Base-by-base conservation (phyloP, 176 grass and related monocot genomes). In the Avena insularis region DNA sequence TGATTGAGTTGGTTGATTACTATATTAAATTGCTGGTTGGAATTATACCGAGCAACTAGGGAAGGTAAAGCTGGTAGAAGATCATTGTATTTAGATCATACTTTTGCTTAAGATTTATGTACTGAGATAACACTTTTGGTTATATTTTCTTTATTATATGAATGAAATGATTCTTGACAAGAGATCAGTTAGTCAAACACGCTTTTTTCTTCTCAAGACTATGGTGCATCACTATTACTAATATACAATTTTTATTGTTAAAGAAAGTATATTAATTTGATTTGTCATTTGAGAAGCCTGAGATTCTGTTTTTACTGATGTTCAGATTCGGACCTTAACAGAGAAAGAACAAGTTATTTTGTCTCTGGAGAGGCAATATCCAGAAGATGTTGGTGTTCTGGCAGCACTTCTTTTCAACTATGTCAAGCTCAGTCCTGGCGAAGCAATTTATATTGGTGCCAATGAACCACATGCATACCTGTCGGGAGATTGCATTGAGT, bases 381-480 rank as follows among this genome's bases (percentile, higher is more conserved):
- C 82, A 48, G 90, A 88, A 45, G 95, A 98, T 87, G 90, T 98
- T 70, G 95, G 95, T 33, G 93, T 98, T 43, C 57, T 98, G 86
- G 87, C 91, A 23, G 81, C 93, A 47, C 89, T 85, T 88, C 84
- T 98, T 58, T 93, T 98, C 73, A 98, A 95, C 73, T 98, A 98
- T 70, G 84, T 93, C 43, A 98, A 87, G 82, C 91, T 98, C 43
- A 93, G 83, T 62, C 95, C 95, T 9, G 95, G 95, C 27, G 95
- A 98, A 89, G 95, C 91, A 19, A 82, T 98, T 76, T 95, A 92
- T 81, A 91, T 95, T 65, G 93, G 86, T 36, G 81, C 93, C 56
- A 98, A 98, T 69, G 95, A 95, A 85, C 95, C 93, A 0, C 95
- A 98, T 65, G 95, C 95, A 20, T 98, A 98, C 75, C 84, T 98